phyloP scores from a whole-genome alignment of 371 early-diverging fungal species.

The Syncephalastrum monosporum region DNA sequence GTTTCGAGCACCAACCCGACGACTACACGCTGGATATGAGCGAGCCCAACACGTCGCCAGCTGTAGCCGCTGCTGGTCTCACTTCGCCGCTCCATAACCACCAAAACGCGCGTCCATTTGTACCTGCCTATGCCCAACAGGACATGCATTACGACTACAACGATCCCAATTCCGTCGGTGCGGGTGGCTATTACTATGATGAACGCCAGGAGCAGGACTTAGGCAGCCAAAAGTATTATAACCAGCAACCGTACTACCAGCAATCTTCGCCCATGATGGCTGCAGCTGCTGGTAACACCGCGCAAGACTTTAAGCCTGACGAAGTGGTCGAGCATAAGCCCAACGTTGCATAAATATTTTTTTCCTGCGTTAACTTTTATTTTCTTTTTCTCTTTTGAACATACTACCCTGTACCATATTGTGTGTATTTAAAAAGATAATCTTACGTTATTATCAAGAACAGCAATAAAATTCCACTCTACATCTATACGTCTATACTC shows the following conservation, averaged over 20 bases:
- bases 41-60: background rate
- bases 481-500: no score
- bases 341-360: constrained; percentile 1
- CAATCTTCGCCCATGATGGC: constrained; percentile 1
- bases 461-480: no score
- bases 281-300: background rate
- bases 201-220: constrained; percentile 1
- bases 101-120: constrained; percentile 11
- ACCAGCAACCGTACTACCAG: constrained; percentile 5
- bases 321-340: constrained; percentile 5
- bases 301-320: constrained; percentile 3
- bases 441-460: no score
- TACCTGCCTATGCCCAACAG: constrained; percentile 1
- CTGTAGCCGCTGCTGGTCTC: no score
- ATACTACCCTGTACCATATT: no score
- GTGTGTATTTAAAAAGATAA: no score
- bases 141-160: background rate
- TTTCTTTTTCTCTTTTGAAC: no score
- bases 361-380: no score
- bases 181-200: background rate
- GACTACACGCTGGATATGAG: constrained; percentile 16
- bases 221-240: background rate
- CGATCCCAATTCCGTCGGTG: background rate
- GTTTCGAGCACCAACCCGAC: constrained; percentile 17
- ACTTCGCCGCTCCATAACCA: background rate